Percentiles rank a stretch among this genome's conserved stretches.
Conservation (phyloP, 148 eudicot genomes). For the Amaranthus cruentus region DNA sequence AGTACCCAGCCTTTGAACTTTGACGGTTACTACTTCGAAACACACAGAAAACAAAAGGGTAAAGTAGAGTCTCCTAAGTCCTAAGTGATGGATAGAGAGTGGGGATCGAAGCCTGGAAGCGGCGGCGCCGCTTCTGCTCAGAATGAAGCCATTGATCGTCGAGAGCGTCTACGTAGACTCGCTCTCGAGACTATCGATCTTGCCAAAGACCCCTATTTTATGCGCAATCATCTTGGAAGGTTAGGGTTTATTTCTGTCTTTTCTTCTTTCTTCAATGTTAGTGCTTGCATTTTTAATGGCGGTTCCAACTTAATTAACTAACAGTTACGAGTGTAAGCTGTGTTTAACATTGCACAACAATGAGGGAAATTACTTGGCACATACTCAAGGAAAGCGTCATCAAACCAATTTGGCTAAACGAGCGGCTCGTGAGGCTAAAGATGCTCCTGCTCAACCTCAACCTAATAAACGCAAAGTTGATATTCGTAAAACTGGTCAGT, state of each 20-base stretch:
- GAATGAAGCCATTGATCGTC: slow-evolving; percentile 95
- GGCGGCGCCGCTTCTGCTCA: slow-evolving; percentile 97
- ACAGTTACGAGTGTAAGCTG: slow-evolving; percentile 90
- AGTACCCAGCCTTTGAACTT: too few relatives aligned
- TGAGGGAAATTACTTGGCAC: slow-evolving; percentile 98
- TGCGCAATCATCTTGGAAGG: slow-evolving; percentile 98
- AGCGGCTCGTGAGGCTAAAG: slow-evolving; percentile 97
- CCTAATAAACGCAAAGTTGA: slow-evolving; percentile 77
- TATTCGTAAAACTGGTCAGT: slow-evolving; percentile 54
- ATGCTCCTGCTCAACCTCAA: slow-evolving; percentile 94
- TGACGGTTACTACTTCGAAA: too few relatives aligned
- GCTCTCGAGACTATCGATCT: slow-evolving; percentile 95
- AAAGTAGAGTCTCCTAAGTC: neutral
- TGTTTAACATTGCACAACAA: slow-evolving; percentile 91
- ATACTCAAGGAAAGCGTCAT: slow-evolving; percentile 93
- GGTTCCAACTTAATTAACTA: neutral
- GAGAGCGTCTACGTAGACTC: slow-evolving; percentile 83
- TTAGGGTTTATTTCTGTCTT: slow-evolving; percentile 10
- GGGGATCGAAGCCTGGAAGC: slow-evolving; percentile 99
- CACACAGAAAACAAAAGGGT: too few relatives aligned
- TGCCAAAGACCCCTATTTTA: slow-evolving; percentile 95
- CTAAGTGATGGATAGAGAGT: slow-evolving; percentile 70
- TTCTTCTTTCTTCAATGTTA: too few relatives aligned
- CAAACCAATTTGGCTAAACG: slow-evolving; percentile 95
- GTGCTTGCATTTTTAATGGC: too few relatives aligned